Percentiles rank a stretch among this genome's conserved stretches.
Conservation (phyloP, 148 eudicot genomes). For the Persicaria maculosa region DNA sequence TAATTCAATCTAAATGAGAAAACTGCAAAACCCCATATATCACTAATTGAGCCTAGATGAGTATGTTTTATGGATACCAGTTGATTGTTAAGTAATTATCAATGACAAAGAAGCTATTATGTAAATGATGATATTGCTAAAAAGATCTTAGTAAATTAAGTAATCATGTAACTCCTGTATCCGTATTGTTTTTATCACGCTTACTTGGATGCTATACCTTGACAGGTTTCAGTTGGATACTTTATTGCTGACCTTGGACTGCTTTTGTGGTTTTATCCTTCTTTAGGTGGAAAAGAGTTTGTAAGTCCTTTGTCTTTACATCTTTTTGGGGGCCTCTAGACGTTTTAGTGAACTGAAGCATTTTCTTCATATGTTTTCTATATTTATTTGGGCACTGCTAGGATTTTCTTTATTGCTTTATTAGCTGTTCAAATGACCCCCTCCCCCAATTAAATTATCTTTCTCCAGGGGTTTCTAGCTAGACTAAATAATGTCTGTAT, state of each 20-base stretch:
- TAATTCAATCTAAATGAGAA: background rate
- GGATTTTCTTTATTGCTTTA: background rate
- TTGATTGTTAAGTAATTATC: background rate
- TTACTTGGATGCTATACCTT: slow-evolving; percentile 25
- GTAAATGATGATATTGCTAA: too few species aligned
- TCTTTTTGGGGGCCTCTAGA: background rate
- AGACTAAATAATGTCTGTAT: background rate
- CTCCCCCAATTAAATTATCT: background rate
- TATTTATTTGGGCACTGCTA: background rate
- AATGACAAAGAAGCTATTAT: too few species aligned
- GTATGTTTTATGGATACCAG: background rate
- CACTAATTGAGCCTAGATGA: background rate
- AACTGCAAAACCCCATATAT: background rate
- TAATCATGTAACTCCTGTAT: background rate
- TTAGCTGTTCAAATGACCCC: background rate
- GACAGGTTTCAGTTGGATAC: slow-evolving; percentile 96
- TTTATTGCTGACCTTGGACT: slow-evolving; percentile 87
- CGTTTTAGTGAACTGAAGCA: background rate
- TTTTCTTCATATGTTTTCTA: background rate
- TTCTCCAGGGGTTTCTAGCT: background rate
- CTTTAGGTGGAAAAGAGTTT: slow-evolving; percentile 93
- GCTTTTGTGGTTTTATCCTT: slow-evolving; percentile 91
- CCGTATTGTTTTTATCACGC: slow-evolving; percentile 10
- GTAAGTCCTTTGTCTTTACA: slow-evolving; percentile 48
- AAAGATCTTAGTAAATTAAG: background rate